phyloP scores from a whole-genome alignment of 768 basidiomycete genomes.

The Pisolithus tinctorius region DNA sequence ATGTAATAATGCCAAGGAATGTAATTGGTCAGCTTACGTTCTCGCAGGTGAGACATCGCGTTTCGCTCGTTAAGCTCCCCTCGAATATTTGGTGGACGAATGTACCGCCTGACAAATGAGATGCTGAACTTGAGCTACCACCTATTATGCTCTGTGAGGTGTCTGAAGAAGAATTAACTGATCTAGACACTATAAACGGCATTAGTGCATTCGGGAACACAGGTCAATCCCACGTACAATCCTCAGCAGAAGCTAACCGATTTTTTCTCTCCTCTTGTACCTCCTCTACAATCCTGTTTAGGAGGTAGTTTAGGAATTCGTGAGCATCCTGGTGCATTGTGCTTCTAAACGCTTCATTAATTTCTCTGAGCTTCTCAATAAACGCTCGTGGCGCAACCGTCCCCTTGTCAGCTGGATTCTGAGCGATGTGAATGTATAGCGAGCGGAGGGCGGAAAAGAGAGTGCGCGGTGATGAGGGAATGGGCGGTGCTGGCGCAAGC shows the following conservation, averaged over 20 bases:
- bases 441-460: constrained; percentile 91
- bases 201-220: constrained; percentile 2
- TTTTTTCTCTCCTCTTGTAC: constrained; percentile 66
- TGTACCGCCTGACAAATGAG: constrained; percentile 49
- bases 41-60: constrained; percentile 95
- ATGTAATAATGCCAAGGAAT: constrained; percentile 8
- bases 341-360: constrained; percentile 86
- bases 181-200: constrained; percentile 46
- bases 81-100: constrained; percentile 92
- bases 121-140: constrained; percentile 41
- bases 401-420: constrained; percentile 71
- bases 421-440: constrained; percentile 80
- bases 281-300: constrained; percentile 93
- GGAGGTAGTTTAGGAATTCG: constrained; percentile 91
- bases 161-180: constrained; percentile 49
- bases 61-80: constrained; percentile 92
- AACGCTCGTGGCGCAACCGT: constrained; percentile 86
- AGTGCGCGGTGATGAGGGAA: constrained; percentile 58
- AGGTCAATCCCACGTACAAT: constrained; percentile 44
- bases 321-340: constrained; percentile 98
- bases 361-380: constrained; percentile 87
- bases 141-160: constrained; percentile 34
- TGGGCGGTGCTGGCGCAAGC: constrained; percentile 34
- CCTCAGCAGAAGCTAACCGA: constrained; percentile 45
- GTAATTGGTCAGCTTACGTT: constrained; percentile 46